Base-by-base conservation (phyloP, 2,329 filamentous ascomycete species). In the Paracoccidioides lutzii region DNA sequence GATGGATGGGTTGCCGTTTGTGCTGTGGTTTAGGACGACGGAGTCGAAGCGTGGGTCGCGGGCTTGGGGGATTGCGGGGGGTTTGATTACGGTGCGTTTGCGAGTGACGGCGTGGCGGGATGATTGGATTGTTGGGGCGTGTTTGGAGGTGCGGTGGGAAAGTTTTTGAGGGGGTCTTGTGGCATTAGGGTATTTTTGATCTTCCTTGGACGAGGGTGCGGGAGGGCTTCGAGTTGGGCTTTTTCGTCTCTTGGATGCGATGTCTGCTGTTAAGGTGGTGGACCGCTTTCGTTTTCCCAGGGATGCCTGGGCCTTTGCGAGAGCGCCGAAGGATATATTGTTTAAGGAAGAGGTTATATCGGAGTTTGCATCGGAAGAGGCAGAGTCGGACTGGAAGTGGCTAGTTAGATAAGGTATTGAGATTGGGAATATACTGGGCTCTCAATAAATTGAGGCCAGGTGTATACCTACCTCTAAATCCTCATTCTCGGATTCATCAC, bases 1-100 rank as follows among this genome's bases (percentile, higher is more conserved):
- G 76, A 69, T 14, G 69, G 71, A 56, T 64, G 63, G 61, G 30
- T 64, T 65, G 30, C 60, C 58, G 33, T 62, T 55, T 46, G 67
- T 59, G 57, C 67, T 62, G 61, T 70, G 66, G 43, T 68, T 66
- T 60, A 72, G 61, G 54, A 76, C 68, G 30, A 81, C 77, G 0
- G 84, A 79, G 59, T 93, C 88, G 74, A 98, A 98, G 52, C 93
- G 85, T 15, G 93, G 93, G 70, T 98, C 93, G 55, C 91, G 85
- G 1, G 78, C 74, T 66, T 87, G 88, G 56, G 79, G 77, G 68
- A 67, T 68, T 38, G 76, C 71, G 2, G 73, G 71, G 3, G 73
- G 67, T 43, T 75, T 77, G 53, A 95, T 75, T 15, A 93, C 84
- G 56, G 84, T 83, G 53, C 91, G 87, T 65, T 81, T 84, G 55